phyloP scores from a whole-genome alignment of 805 yeast genomes.

The Cyberlindnera saturnus region DNA sequence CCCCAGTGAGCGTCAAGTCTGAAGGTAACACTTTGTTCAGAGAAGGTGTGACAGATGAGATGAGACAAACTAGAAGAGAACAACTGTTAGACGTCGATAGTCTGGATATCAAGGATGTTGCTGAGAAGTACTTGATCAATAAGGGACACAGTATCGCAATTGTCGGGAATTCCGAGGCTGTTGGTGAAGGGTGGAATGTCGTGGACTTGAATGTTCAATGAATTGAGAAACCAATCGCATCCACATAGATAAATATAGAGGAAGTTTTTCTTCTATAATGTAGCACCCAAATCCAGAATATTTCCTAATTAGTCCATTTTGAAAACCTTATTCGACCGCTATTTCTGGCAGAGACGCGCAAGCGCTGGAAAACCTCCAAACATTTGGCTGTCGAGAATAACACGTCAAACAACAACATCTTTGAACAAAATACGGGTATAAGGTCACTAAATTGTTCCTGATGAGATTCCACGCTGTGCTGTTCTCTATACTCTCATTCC shows the following conservation, averaged over 20 bases:
- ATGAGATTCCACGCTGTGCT: conserved; percentile 13
- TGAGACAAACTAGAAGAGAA: conserved; percentile 77
- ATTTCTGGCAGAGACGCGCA: too few species aligned
- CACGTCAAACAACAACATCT: conserved; percentile 1
- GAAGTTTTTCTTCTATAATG: not conserved
- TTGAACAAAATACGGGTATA: too few species aligned
- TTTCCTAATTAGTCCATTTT: too few species aligned
- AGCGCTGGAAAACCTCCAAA: too few species aligned
- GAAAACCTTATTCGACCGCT: too few species aligned
- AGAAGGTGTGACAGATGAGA: conserved; percentile 67
- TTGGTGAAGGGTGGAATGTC: conserved; percentile 14
- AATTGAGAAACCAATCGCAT: not conserved
- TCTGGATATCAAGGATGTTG: conserved; percentile 55
- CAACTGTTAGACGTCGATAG: conserved; percentile 60
- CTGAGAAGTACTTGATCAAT: conserved; percentile 54
- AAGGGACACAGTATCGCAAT: conserved; percentile 32
- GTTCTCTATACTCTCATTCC: conserved; percentile 9
- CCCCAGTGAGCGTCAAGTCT: conserved; percentile 74
- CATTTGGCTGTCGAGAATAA: not conserved
- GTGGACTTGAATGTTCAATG: conserved; percentile 14
- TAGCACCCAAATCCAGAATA: too few species aligned
- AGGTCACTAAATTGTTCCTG: not conserved
- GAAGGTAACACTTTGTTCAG: conserved; percentile 69
- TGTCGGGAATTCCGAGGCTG: conserved; percentile 31
- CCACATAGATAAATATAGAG: not conserved